Base-by-base conservation (phyloP, 306 rosid species). In the Astragalus glycyphyllos region DNA sequence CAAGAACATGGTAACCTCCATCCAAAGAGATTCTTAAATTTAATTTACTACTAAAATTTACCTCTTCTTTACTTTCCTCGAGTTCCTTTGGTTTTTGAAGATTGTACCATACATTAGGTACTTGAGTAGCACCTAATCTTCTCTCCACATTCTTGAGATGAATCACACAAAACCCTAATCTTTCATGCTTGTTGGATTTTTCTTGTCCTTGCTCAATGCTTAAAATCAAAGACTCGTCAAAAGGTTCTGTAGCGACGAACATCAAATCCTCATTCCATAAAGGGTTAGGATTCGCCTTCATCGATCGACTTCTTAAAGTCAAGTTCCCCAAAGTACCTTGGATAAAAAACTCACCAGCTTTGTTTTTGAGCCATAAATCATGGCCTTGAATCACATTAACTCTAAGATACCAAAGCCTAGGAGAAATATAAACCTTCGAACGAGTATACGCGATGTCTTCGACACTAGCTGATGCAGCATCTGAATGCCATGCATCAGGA, bases 1-100 rank as follows among this genome's bases (percentile, higher is more conserved):
- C 86, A 65, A 85, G 76, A 58, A 85, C 86, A 69, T 85, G 89
- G 58, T 85, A 85, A 12, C 86, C 89, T 46, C 89, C 86, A 69
- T 85, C 89, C 35, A 82, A 73, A 35, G 81, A 85, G 44, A 85
- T 46, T 40, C 89, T 73, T 72, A 79, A 51, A 38, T 73, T 51
- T 13, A 73, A 35, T 29, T 40, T 63, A 11, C 65, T 64, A 10
- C 23, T 53, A 53, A 73, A 41, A 34, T 11, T 51, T 5, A 15
- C 38, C 37, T 11, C 34, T 7, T 63, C 54, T 2, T 40, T 56
- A 40, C 41, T 44, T 35, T 32, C 58, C 4, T 62, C 38, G 4
- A 4, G 8, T 10, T 14, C 64, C 32, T 62, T 63, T 0, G 56
- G 78, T 65, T 11, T 73, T 12, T 63, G 26, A 63, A 73, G 71